Evolutionary conservation across 2,329 filamentous ascomycete species (phyloP), one percentile per base, ranked within the genome.

Genomic region (Claviceps sp.): DNA sequence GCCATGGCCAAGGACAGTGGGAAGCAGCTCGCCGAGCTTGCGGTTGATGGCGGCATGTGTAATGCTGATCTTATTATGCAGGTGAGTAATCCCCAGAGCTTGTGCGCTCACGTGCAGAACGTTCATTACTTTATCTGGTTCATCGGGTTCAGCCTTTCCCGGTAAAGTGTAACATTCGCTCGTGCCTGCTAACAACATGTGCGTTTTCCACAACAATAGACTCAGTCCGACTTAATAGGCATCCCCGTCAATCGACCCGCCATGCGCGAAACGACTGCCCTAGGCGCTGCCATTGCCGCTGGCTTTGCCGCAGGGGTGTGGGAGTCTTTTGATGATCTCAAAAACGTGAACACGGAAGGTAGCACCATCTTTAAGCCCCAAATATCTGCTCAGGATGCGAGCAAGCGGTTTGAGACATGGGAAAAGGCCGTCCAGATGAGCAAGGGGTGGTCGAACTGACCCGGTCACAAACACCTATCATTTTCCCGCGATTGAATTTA

Each of bases 41-140:
- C 83, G 38, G 86, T 90, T n/a, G 86, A 90, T 61, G 86, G 86
- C 54, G 86, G 86, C 61, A 88, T 90, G 85, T 85, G 80, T 63
- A 88, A 87, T 63, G 86, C 84, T 9, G 82, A 86, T 63, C 75
- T 90, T 52, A 85, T 83, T 68, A 90, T 90, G 86, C 86, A 79
- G 78, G 64, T 66, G 59, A 50, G 64, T 64, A 9, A 3, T 29
- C 3, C 22, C 4, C 26, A 9, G 26, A 29, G 26, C 26, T 29
- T 9, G 26, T 29, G 26, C 26, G 26, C 26, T 29, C 26, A 9
- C 9, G 8, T 34, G 3, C 29, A 34, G 11, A 34, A 34, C 29
- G 9, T 34, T 1, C 9, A 34, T 34, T 11, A 11, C 29, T 34
- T 34, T 11, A 34, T 34, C 9, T 11, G 29, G 29, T 11, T 11